Conservation (phyloP, 345 rosid genomes). For the Streptanthus diversifolius region DNA sequence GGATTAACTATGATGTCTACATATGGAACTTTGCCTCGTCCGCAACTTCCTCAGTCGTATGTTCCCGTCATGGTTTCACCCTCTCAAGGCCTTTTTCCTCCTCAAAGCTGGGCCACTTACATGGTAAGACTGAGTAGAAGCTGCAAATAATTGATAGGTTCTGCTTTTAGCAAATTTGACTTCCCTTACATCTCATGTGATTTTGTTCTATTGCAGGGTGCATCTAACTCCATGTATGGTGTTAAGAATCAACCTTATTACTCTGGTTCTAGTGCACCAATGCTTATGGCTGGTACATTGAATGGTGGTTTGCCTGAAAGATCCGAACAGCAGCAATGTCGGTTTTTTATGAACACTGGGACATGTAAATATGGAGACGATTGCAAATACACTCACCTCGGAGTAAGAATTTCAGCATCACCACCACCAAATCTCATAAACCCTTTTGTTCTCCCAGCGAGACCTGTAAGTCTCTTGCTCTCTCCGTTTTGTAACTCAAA, state of each 20-base stretch:
- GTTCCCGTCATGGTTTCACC: slow-evolving; percentile 65
- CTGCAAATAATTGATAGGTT: not conserved
- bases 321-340: slow-evolving; percentile 72
- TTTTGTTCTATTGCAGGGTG: slow-evolving; percentile 33
- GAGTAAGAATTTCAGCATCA: slow-evolving; percentile 46
- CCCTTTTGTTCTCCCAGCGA: slow-evolving; percentile 54
- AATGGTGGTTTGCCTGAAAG: slow-evolving; percentile 45
- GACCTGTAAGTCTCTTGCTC: slow-evolving; percentile 56
- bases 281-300: slow-evolving; percentile 34
- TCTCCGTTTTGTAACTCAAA: not conserved
- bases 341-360: slow-evolving; percentile 69
- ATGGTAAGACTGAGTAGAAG: slow-evolving; percentile 42
- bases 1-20: slow-evolving; percentile 63
- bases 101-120: slow-evolving; percentile 65
- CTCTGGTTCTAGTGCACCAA: slow-evolving; percentile 39
- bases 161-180: not conserved
- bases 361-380: slow-evolving; percentile 73
- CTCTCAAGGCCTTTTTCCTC: slow-evolving; percentile 55
- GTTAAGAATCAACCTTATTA: slow-evolving; percentile 45
- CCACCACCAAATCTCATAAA: slow-evolving; percentile 36
- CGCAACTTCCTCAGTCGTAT: slow-evolving; percentile 49
- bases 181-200: not conserved
- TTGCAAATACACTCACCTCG: slow-evolving; percentile 80
- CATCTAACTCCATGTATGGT: slow-evolving; percentile 47
- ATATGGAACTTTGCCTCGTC: slow-evolving; percentile 48